phyloP scores from a whole-genome alignment of 2,329 filamentous ascomycete species.

The Alternaria gansuensis region DNA sequence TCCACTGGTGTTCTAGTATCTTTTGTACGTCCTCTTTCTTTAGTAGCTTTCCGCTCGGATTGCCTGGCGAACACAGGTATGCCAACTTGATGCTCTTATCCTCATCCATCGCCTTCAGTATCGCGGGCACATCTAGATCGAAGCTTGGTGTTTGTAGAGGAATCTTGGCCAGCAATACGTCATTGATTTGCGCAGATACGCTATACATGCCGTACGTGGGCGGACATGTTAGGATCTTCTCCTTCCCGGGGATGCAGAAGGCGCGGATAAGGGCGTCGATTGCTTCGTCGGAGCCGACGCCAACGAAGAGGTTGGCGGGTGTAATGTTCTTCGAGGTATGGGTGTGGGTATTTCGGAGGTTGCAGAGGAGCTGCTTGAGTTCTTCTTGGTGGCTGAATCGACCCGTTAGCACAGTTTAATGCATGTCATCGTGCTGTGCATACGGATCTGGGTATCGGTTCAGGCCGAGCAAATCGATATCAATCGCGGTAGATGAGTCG shows the following conservation, averaged over 20 bases:
- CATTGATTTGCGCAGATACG: conserved; percentile 94
- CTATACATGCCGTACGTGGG: conserved; percentile 99
- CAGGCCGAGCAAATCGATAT: conserved; percentile 80
- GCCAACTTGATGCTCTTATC: conserved; percentile 80
- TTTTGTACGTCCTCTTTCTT: conserved; percentile 75
- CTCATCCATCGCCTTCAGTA: conserved; percentile 71
- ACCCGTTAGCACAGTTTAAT: conserved; percentile 6
- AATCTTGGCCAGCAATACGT: conserved; percentile 85
- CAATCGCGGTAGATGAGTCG: conserved; percentile 56
- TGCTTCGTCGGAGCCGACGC: conserved; percentile 94
- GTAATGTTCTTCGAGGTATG: conserved; percentile 78
- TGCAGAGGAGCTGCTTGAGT: conserved; percentile 86
- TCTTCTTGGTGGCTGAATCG: conserved; percentile 74
- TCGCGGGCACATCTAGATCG: conserved; percentile 72
- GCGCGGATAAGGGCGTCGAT: conserved; percentile 93
- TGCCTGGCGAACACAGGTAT: conserved; percentile 94
- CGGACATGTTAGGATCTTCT: conserved; percentile 93
- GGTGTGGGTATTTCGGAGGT: conserved; percentile 82
- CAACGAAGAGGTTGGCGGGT: conserved; percentile 89
- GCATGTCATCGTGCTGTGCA: conserved; percentile 22
- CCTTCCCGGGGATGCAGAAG: conserved; percentile 86
- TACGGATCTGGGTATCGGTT: conserved; percentile 94
- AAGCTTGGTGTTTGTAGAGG: conserved; percentile 80
- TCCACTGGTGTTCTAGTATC: conserved; percentile 90
- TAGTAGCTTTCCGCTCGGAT: conserved; percentile 85